Evolutionary conservation across 2,329 filamentous ascomycete species (phyloP), one percentile per base, ranked within the genome.

Genomic region (Colletotrichum sidae): DNA sequence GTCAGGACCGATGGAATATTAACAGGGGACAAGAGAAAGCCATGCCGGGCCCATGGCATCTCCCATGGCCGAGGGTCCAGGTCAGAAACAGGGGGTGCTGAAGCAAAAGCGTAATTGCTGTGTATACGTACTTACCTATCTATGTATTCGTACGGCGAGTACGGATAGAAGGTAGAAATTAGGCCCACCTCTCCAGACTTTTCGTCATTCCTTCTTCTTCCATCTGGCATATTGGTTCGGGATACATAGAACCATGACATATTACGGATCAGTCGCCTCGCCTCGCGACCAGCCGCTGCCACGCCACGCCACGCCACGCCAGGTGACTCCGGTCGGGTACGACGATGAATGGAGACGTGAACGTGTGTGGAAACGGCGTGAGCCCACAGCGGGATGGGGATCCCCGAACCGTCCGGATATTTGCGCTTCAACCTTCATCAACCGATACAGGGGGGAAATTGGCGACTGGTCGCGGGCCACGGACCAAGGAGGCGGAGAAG

Each of bases 101-200:
- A 25, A 5, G 52, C 39, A 52, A 47, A 51, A 25, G 33, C 46
- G 46, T 62, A 57, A 39, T 17, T 17, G 2, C 25, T 25, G 25
- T 25, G 25, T 25, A 25, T 5, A 25, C 4, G 4, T 25, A 25
- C 25, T 25, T 25, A 25, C 2, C 3, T 25, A 25, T 25, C 4
- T 25, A 25, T 5, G 4, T 25, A 25, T 25, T 1, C 25, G 25
- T 25, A 25, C 25, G 25, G 25, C 25, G 25, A 17, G 17, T 17
- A 17, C 17, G 17, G 17, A 17, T 25, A 25, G 25, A 25, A 4
- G 25, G 25, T 25, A 25, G 51, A 65, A 60, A 54, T 35, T 60
- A 51, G 51, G 45, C 35, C 35, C 57, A 33, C 35, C 57, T 65
- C 62, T 65, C 62, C 51, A 61, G 62, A 61, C 51, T 52, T 46